phyloP scores from a whole-genome alignment of 2,329 filamentous ascomycete species.

The Epichloe baconii region DNA sequence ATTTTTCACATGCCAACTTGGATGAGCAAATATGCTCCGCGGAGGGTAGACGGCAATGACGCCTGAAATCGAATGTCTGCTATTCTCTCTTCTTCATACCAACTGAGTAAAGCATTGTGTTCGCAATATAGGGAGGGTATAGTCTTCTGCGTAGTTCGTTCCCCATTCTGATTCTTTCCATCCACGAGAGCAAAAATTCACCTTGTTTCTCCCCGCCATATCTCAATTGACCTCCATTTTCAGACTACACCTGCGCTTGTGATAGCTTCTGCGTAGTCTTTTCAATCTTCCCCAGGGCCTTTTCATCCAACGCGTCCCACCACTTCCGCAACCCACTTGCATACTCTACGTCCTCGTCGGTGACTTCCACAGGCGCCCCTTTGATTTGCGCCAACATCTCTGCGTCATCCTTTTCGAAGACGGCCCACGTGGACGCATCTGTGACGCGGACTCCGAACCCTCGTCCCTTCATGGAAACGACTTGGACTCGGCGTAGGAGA shows the following conservation, averaged over 20 bases:
- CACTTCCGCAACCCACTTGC: slow-evolving; percentile 35
- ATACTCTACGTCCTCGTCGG: slow-evolving; percentile 34
- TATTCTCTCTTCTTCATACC: too few species aligned
- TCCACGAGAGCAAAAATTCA: too few species aligned
- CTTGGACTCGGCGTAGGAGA: slow-evolving; percentile 42
- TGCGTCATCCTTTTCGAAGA: slow-evolving; percentile 36
- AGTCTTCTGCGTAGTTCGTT: too few species aligned
- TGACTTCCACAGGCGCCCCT: slow-evolving; percentile 46
- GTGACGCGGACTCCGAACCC: slow-evolving; percentile 43
- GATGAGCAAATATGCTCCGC: background rate
- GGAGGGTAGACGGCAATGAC: background rate
- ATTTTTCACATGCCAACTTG: background rate
- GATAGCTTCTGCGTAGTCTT: slow-evolving; percentile 28
- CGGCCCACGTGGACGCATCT: slow-evolving; percentile 47
- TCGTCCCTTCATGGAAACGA: slow-evolving; percentile 38
- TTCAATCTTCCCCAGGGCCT: slow-evolving; percentile 21
- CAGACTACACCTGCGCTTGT: background rate
- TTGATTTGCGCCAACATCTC: slow-evolving; percentile 37
- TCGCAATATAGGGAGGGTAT: too few species aligned
- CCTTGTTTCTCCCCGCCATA: too few species aligned
- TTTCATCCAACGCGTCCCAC: slow-evolving; percentile 36
- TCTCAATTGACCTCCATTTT: too few species aligned
- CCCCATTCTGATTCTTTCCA: too few species aligned
- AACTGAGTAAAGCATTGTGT: too few species aligned
- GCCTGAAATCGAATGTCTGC: background rate